phyloP scores from a whole-genome alignment of 2,329 filamentous ascomycete genomes.

The Hypoxylon sp. region DNA sequence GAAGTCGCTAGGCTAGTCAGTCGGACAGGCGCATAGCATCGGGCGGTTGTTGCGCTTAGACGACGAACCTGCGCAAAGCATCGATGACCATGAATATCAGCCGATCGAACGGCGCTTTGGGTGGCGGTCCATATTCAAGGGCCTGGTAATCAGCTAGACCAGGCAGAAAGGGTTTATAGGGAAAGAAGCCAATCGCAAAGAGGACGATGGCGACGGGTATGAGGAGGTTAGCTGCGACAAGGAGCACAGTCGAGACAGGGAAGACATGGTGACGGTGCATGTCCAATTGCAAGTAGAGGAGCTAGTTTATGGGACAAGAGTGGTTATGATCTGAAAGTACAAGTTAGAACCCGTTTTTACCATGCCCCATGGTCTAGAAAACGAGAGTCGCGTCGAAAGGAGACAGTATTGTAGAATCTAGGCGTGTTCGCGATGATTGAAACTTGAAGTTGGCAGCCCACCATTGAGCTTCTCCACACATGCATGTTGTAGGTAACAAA shows the following conservation, averaged over 20 bases:
- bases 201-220: slow-evolving; percentile 79
- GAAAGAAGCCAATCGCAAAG: slow-evolving; percentile 95
- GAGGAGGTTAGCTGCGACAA: slow-evolving; percentile 79
- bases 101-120: slow-evolving; percentile 83
- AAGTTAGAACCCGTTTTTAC: slow-evolving; percentile 16
- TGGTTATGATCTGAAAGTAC: slow-evolving; percentile 5
- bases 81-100: slow-evolving; percentile 98
- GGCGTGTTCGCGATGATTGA: slow-evolving; percentile 14
- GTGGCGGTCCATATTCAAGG: slow-evolving; percentile 66
- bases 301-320: background rate
- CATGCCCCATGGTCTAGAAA: slow-evolving; percentile 35
- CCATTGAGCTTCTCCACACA: background rate
- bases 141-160: slow-evolving; percentile 80
- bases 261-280: slow-evolving; percentile 49
- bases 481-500: too few species aligned
- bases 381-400: slow-evolving; percentile 13
- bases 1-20: slow-evolving; percentile 77
- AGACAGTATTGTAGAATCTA: background rate
- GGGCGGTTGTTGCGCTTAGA: slow-evolving; percentile 14
- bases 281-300: slow-evolving; percentile 37
- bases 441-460: slow-evolving; percentile 7
- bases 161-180: slow-evolving; percentile 93
- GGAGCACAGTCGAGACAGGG: slow-evolving; percentile 56
- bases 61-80: slow-evolving; percentile 82
- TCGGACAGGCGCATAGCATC: slow-evolving; percentile 13